These are phyloP conservation scores for Blastobotrys indianensis DNA, from an alignment of 1,139 yeast genomes.

Conservation along the genomic window DNA sequence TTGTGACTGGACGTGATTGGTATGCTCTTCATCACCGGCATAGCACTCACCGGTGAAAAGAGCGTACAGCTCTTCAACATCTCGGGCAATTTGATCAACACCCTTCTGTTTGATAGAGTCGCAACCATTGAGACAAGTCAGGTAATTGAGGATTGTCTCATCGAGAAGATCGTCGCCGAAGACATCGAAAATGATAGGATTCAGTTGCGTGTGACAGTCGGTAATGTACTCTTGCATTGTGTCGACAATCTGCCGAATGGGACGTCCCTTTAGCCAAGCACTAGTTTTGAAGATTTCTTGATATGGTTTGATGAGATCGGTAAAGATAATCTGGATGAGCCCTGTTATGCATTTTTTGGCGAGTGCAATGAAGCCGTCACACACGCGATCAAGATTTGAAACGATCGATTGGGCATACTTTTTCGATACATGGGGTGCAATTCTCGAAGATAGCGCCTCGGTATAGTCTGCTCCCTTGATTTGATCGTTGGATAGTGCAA, in stretches of 20 bases:
- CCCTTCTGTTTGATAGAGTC: conserved; percentile 46
- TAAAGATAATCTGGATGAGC: conserved; percentile 60
- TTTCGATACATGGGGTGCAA: conserved; percentile 60
- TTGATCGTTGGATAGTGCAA: conserved; percentile 84
- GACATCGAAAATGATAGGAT: conserved; percentile 47
- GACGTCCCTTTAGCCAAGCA: conserved; percentile 39
- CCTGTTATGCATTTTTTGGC: conserved; percentile 65
- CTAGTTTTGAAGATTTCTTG: conserved; percentile 39
- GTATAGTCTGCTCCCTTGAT: conserved; percentile 77
- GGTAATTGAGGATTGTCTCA: conserved; percentile 43
- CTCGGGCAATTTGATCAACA: conserved; percentile 56
- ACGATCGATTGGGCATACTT: conserved; percentile 54
- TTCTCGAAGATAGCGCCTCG: conserved; percentile 64
- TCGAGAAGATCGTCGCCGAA: conserved; percentile 48
- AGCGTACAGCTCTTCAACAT: conserved; percentile 59
- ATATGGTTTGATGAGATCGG: conserved; percentile 54
- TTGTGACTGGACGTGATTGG: conserved; percentile 38
- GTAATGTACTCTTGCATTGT: conserved; percentile 70
- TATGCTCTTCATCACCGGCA: conserved; percentile 25
- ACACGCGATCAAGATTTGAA: conserved; percentile 53
- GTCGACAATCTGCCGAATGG: conserved; percentile 58
- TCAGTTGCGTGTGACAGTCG: conserved; percentile 49
- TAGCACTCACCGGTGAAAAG: conserved; percentile 50
- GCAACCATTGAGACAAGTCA: conserved; percentile 41
- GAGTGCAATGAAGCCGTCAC: conserved; percentile 71